Evolutionary conservation across 148 eudicot species (phyloP), one percentile per base, ranked within the genome.

Genomic region (Agrostemma githago): DNA sequence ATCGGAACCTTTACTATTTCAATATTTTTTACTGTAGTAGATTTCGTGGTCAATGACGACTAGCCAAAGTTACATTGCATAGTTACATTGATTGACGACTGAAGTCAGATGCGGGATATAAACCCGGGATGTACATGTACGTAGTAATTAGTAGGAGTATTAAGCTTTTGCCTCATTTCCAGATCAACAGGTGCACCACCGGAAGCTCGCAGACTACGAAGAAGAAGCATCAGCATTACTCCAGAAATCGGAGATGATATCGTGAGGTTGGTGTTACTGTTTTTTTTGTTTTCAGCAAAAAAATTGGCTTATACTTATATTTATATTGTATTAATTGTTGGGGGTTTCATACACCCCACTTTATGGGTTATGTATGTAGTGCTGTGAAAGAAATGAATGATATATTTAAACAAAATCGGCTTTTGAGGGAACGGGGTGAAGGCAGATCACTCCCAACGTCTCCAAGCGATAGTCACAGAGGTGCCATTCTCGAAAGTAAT

Each of bases 351-450:
- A 48, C 41, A 12, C 39, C 26, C 59, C 9, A 51, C 61, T 21
- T 70, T 70, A 4, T 51, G 78, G 39, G 15, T 37, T 74, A 79
- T 59, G 72, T 74, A 79, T 59, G 72, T 69, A 94, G 97, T 89
- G 98, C 97, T 84, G 98, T 95, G 57, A 87, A 97, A 74, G 98
- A 97, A 56, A 92, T 92, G 98, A 92, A 92, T 87, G 98, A 95
- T 82, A 86, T 93, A 61, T 46, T 92, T 76, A 95, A 95, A 88
- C 97, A 90, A 87, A 91, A 90, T 80, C 98, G 94, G 40, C 83
- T 91, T 62, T 72, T 83, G 81, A 82, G 86, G 80, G 97, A 88
- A 62, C 91, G 80, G 57, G 90, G 85, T 64, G 93, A 84, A 74
- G 81, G 77, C 83, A 84, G 81, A 68, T 85, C 89, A n/a, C 79